A percentile compares a stretch with the other conserved stretches of the same genome.
phyloP scores from a whole-genome alignment of 129 eudicot species.

The Rutidosis leptorrhynchoides region DNA sequence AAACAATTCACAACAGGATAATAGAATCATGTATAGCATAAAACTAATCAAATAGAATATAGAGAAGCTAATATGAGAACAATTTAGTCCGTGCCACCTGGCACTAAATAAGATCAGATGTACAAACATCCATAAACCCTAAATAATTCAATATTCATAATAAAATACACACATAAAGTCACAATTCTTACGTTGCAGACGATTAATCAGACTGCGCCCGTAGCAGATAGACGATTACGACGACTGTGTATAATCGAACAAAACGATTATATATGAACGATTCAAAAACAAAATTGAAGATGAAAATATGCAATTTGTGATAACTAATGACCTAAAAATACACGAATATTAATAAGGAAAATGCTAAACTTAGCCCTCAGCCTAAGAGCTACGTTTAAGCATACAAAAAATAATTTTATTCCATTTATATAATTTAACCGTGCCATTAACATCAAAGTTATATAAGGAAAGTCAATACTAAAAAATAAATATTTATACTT shows the following conservation, averaged over 20 bases:
- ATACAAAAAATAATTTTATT: too few species aligned
- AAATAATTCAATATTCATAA: slow-evolving; percentile 7
- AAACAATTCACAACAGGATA: neutral
- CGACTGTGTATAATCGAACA: slow-evolving; percentile 24
- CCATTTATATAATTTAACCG: too few species aligned
- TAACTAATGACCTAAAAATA: slow-evolving; percentile 12
- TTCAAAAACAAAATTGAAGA: slow-evolving; percentile 12
- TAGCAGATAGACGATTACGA: slow-evolving; percentile 25
- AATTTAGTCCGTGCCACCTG: slow-evolving; percentile 20
- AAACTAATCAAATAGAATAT: neutral
- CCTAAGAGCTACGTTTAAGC: too few species aligned
- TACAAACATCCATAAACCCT: slow-evolving; percentile 22
- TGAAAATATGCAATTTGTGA: slow-evolving; percentile 2
- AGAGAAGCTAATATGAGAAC: slow-evolving; percentile 3
- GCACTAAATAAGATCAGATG: slow-evolving; percentile 23
- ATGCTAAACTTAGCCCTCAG: too few species aligned
- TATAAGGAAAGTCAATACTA: too few species aligned
- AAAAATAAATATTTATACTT: too few species aligned
- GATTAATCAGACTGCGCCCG: slow-evolving; percentile 21
- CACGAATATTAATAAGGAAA: too few species aligned
- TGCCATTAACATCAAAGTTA: too few species aligned
- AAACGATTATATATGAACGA: slow-evolving; percentile 1
- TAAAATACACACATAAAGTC: slow-evolving; percentile 20
- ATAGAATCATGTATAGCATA: neutral
- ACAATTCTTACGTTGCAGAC: slow-evolving; percentile 23